Evolutionary conservation across 1,284 basidiomycete genomes (phyloP).

Genomic region (Cerioporus squamosus): DNA sequence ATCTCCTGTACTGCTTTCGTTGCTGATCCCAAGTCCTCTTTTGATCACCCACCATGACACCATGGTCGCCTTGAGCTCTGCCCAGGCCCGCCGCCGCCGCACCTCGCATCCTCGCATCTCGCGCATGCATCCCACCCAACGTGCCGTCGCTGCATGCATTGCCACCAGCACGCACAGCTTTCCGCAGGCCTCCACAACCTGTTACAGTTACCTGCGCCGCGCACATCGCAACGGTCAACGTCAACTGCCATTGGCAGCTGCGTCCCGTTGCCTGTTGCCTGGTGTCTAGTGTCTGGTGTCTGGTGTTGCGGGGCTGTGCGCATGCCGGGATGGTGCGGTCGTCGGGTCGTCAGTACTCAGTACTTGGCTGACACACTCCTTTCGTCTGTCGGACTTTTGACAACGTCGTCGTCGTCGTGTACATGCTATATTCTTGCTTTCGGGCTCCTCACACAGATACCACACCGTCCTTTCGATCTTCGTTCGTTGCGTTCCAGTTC

Average conservation of each 20-base stretch:
- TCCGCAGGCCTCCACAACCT: too few species aligned
- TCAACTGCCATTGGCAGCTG: too few species aligned
- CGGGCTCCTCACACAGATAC: too few species aligned
- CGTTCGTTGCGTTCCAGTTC: too few species aligned
- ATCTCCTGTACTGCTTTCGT: conserved; percentile 26
- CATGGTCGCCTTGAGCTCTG: background rate
- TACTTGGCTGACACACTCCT: background rate
- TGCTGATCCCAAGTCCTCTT: conserved; percentile 17
- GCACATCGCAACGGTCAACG: too few species aligned
- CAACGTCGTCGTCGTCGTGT: background rate
- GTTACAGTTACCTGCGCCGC: too few species aligned
- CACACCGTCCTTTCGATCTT: too few species aligned
- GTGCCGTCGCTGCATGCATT: background rate
- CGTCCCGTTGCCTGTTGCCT: too few species aligned
- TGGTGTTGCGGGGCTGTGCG: too few species aligned
- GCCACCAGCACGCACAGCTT: background rate
- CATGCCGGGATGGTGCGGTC: too few species aligned
- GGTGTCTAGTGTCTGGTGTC: too few species aligned
- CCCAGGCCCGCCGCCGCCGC: background rate
- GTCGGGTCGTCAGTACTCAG: too few species aligned
- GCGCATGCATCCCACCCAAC: background rate
- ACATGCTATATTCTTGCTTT: background rate
- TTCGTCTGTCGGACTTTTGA: conserved; percentile 1
- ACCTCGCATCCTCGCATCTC: background rate
- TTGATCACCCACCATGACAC: background rate